Percentiles rank a stretch among this genome's conserved stretches.
Conservation (phyloP, 345 rosid genomes). For the Eucalyptus globulus region DNA sequence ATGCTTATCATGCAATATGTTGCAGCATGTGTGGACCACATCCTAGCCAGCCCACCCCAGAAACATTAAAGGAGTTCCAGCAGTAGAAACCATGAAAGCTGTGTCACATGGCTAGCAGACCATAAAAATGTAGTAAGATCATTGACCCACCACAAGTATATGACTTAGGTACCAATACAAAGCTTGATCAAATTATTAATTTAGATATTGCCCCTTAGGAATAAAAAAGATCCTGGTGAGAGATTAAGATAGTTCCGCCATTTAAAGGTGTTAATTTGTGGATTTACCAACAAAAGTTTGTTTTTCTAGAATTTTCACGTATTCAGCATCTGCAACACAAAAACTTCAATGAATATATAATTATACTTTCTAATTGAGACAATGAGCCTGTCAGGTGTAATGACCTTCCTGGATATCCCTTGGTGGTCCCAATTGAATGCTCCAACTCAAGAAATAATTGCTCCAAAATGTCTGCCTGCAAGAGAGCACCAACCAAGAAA, state of each 20-base stretch:
- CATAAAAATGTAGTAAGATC: neutral
- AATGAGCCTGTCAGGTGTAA: neutral
- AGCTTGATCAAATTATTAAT: neutral
- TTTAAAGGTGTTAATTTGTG: neutral
- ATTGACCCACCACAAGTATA: neutral
- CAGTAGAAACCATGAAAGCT: neutral
- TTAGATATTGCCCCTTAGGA: neutral
- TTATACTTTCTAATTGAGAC: neutral
- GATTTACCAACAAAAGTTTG: neutral
- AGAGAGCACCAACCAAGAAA: neutral
- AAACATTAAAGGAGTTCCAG: neutral
- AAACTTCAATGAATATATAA: neutral
- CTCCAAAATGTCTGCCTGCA: constrained; percentile 85
- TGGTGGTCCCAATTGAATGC: constrained; percentile 55
- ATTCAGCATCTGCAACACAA: neutral
- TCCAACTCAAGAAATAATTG: constrained; percentile 77
- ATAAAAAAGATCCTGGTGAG: neutral
- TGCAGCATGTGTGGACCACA: neutral
- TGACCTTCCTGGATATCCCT: constrained; percentile 81
- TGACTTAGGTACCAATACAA: neutral
- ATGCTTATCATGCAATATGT: neutral
- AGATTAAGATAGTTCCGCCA: neutral
- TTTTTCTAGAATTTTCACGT: neutral
- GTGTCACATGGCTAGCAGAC: neutral
- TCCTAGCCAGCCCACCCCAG: neutral